Conservation (phyloP, 306 rosid species). For the Dalbergia cochinchinensis region DNA sequence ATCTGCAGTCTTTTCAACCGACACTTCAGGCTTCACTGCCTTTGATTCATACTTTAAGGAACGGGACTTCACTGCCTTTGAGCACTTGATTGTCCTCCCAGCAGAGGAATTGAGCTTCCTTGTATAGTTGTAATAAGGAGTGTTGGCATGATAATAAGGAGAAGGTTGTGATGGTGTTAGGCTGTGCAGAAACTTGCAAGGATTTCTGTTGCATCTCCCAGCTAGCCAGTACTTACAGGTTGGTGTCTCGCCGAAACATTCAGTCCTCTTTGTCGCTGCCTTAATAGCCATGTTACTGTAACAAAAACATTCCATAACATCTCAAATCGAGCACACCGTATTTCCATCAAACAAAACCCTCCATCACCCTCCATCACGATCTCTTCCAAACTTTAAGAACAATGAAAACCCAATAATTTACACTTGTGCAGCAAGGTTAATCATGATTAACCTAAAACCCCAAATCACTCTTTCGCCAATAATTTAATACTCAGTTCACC, state of each 20-base stretch:
- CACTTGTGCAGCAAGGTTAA: neutral
- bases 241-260: neutral
- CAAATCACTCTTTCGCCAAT: neutral
- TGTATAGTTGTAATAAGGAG: neutral
- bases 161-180: neutral
- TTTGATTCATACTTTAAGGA: neutral
- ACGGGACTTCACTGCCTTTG: neutral
- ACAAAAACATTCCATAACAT: neutral
- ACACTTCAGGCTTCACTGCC: neutral
- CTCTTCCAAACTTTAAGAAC: neutral
- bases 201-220: constrained; percentile 43
- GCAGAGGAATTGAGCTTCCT: constrained; percentile 4
- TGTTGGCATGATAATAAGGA: neutral
- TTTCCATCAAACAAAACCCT: neutral
- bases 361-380: neutral
- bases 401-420: neutral
- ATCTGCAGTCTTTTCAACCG: neutral
- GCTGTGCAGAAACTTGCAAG: constrained; percentile 31
- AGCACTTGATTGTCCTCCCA: neutral
- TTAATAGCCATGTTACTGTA: neutral
- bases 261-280: neutral
- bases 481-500: neutral
- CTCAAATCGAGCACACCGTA: neutral
- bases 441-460: neutral
- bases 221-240: constrained; percentile 33